Base-by-base conservation (phyloP, 768 basidiomycete genomes). In the Podaxis sp. region DNA sequence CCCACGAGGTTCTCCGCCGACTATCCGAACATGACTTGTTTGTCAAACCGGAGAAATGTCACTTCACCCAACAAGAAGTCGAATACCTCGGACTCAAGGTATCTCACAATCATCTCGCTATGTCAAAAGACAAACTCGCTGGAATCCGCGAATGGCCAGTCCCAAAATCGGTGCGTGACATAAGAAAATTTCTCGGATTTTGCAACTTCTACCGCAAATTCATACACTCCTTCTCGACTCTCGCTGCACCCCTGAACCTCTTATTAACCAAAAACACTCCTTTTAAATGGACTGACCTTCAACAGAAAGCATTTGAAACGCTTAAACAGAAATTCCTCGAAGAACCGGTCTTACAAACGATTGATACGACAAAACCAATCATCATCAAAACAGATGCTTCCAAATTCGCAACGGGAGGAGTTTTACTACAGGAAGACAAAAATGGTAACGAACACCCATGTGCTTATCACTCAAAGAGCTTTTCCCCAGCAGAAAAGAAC, bases 1-100 rank as follows among this genome's bases (percentile, higher is more conserved):
- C 56, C 2, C 20, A 62, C 20, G 38, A 49, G 50, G 56, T 59
- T 2, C 22, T 65, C 0, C 2, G 50, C 17, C 30, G 20, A 0
- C 30, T 62, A 0, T 0, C 37, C 3, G 28, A 57, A 5, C 2
- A 61, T 13, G n/a, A 56, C 13, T 40, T 62, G 0, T 58, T 22
- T 6, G 44, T 62, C 40, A 65, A 65, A 33, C 28, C 33, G 11
- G 55, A 65, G 22, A 65, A 65, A 53, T 65, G 55, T 40, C 10
- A 49, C 5, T 49, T 49, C 24, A 10, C 2, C 22, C 4, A 49
- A 6, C 2, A 0, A 6, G 4, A 12, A 24, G 10, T 49, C 7
- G 48, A 49, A 20, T 49, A 49, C 6, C 48, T 49, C 5, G 48
- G 48, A 1, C n/a, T 49, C n/a, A 24, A 20, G 1, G 22, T 49